Evolutionary conservation across 2,329 filamentous ascomycete genomes (phyloP).

Genomic region (Calonectria pteridis): DNA sequence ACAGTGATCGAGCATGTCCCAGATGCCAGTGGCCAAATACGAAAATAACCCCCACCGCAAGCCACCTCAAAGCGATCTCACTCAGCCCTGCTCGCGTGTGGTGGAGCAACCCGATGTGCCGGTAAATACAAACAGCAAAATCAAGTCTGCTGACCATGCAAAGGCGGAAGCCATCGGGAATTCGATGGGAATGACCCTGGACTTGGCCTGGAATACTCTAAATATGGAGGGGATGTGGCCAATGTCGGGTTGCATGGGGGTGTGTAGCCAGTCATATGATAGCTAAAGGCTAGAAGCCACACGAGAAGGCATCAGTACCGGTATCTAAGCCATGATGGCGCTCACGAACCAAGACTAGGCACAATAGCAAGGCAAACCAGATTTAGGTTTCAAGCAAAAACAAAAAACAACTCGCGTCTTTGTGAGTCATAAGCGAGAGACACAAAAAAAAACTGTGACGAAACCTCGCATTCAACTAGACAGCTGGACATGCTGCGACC

Average conservation of each 20-base stretch:
- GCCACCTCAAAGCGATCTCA: neutral
- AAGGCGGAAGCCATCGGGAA: neutral
- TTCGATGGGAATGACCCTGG: neutral
- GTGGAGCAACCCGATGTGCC: slow-evolving; percentile 4
- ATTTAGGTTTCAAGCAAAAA: neutral
- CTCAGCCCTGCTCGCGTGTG: slow-evolving; percentile 1
- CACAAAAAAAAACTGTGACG: neutral
- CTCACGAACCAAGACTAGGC: neutral
- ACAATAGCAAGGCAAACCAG: neutral
- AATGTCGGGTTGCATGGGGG: neutral
- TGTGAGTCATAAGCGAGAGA: slow-evolving; percentile 4
- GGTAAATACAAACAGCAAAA: neutral
- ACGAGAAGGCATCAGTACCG: neutral
- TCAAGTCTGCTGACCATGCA: neutral
- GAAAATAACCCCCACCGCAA: neutral
- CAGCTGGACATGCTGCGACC: neutral
- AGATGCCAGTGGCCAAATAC: neutral
- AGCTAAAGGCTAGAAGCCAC: neutral
- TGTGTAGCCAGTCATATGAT: slow-evolving; percentile 1
- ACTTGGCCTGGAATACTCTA: neutral
- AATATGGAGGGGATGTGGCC: neutral
- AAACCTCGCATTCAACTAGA: slow-evolving; percentile 18
- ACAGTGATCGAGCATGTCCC: neutral
- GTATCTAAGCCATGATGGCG: neutral
- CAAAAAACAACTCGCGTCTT: neutral